Base-by-base conservation (phyloP, 2,329 filamentous ascomycete species). In the Neoarthrinium moseri region DNA sequence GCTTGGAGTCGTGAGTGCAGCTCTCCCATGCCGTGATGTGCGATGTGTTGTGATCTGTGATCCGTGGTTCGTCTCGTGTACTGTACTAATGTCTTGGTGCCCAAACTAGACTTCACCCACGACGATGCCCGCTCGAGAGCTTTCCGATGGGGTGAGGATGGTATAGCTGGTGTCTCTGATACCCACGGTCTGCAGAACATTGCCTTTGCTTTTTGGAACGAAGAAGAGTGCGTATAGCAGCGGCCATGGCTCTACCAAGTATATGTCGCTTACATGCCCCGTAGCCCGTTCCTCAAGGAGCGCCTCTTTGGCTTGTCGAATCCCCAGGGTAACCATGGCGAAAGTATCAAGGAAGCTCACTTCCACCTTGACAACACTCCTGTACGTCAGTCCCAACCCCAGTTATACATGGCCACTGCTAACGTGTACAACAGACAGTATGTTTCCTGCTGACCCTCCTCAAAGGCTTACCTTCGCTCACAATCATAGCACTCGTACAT, bases 291-390 rank as follows among this genome's bases (percentile, higher is more conserved):
- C 64, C 77, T 97, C 58, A 97, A 97, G 69, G 94, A 97, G 68
- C 85, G 94, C 52, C 80, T 97, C 4, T 97, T 96, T 63, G 92
- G 92, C 45, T 77, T 97, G 45, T 96, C 92, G 41, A 97, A 97
- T 65, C 91, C 92, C 3, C 90, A 97, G 70, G 92, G 92, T 55
- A 96, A 96, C 62, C 94, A 97, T 71, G 94, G 94, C 53, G 94
- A 97, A 72, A 95, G 90, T 65, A 79, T 97, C 74, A 97, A 96
- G 69, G 92, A 97, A 71, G 89, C 88, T 45, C 91, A 97, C 70
- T 97, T 96, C 62, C 92, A 97, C 67, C 71, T 96, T 48, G 92
- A 97, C 69, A 97, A 97, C 66, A 95, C 89, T 22, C 92, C 92
- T 47, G 70, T 76, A 56, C 71, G 76, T 59, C 49, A 56, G 33